Percentiles rank a stretch among this genome's conserved stretches.
Conservation (phyloP, 805 yeast species). For the Kodamaea restingae region DNA sequence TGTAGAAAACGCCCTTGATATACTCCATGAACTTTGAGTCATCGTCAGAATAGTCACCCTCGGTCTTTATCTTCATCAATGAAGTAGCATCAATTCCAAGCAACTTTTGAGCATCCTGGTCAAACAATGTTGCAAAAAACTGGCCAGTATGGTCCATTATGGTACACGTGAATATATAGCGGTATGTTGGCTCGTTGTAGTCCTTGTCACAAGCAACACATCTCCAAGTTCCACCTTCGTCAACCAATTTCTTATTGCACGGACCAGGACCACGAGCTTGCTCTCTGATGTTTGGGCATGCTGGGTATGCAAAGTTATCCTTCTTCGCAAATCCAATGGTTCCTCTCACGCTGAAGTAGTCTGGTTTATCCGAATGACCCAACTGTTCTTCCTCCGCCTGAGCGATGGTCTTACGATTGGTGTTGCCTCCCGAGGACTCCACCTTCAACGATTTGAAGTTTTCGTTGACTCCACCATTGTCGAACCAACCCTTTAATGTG, state of each 20-base stretch:
- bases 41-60: slow-evolving; percentile 31
- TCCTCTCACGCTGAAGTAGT: slow-evolving; percentile 73
- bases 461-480: slow-evolving; percentile 64
- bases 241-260: slow-evolving; percentile 82
- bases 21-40: slow-evolving; percentile 37
- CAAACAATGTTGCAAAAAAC: slow-evolving; percentile 82
- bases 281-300: slow-evolving; percentile 55
- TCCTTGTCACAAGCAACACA: slow-evolving; percentile 86
- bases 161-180: slow-evolving; percentile 74
- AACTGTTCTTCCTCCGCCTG: slow-evolving; percentile 63
- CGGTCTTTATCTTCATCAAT: slow-evolving; percentile 39
- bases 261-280: slow-evolving; percentile 13
- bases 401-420: slow-evolving; percentile 62
- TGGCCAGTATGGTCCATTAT: slow-evolving; percentile 81
- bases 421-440: slow-evolving; percentile 40
- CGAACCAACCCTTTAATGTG: slow-evolving; percentile 92
- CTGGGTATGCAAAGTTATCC: slow-evolving; percentile 83
- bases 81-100: slow-evolving; percentile 67
- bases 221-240: slow-evolving; percentile 73
- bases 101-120: slow-evolving; percentile 71
- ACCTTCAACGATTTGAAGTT: slow-evolving; percentile 58
- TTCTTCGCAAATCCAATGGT: slow-evolving; percentile 65
- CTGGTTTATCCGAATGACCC: slow-evolving; percentile 75
- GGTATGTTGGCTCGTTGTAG: slow-evolving; percentile 64
- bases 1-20: slow-evolving; percentile 52